phyloP scores from a whole-genome alignment of 805 yeast species.

The Monosporozyma siamensis region DNA sequence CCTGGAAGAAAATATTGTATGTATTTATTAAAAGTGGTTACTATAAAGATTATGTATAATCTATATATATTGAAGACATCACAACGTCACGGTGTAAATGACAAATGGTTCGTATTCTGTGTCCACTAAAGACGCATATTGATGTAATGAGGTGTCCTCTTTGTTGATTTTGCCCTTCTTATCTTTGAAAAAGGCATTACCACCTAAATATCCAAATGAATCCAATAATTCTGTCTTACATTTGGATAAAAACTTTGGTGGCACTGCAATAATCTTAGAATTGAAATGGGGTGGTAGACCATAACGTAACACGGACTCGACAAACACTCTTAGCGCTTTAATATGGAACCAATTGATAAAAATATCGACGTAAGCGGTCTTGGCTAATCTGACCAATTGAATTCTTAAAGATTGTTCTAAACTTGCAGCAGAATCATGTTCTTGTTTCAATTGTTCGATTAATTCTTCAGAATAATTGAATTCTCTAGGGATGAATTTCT shows the following conservation, averaged over 20 bases:
- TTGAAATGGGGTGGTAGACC: slow-evolving; percentile 93
- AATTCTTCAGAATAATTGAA: slow-evolving; percentile 74
- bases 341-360: slow-evolving; percentile 84
- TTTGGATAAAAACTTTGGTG: slow-evolving; percentile 40
- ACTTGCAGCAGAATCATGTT: slow-evolving; percentile 65
- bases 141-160: slow-evolving; percentile 60
- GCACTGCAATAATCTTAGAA: slow-evolving; percentile 38
- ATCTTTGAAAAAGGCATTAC: slow-evolving; percentile 70
- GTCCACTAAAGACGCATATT: slow-evolving; percentile 87
- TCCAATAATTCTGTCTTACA: slow-evolving; percentile 62
- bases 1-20: no score
- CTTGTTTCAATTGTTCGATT: slow-evolving; percentile 64
- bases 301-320: slow-evolving; percentile 88
- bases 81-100: slow-evolving; percentile 42
- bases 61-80: background rate
- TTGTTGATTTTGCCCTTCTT: slow-evolving; percentile 50
- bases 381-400: slow-evolving; percentile 74
- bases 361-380: slow-evolving; percentile 84
- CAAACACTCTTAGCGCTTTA: slow-evolving; percentile 77
- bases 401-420: slow-evolving; percentile 63
- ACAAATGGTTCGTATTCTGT: slow-evolving; percentile 96
- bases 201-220: slow-evolving; percentile 84
- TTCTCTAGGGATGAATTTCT: slow-evolving; percentile 87
- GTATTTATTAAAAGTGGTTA: no score
- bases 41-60: no score